Base-by-base conservation (phyloP, 139 green algal genomes). In the Asterochloris sp. region DNA sequence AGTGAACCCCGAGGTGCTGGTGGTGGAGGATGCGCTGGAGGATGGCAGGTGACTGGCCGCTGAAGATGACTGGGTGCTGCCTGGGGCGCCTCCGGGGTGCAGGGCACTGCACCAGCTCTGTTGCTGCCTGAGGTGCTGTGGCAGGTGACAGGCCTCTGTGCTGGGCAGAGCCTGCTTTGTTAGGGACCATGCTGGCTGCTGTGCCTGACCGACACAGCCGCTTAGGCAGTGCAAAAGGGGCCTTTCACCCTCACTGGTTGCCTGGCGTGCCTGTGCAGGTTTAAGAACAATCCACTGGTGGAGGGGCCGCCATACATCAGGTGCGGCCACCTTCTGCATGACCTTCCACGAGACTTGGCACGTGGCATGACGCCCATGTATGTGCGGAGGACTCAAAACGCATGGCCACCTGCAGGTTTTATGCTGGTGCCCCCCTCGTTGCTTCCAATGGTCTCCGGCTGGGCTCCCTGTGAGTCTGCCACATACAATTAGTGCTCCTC, bases 381-480 rank as follows among this genome's bases (percentile, higher is more conserved):
- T 66, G 27, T 62, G 60, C 79, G 84, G 84, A 9, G 98, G 98
- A 80, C 68, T 97, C 17, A 87, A 85, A 12, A 89, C 90, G 0
- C 27, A 83, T 0, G 92, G 93, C 0, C 69, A 87, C 85, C 94
- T 97, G 78, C 89, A 54, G 93, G 29, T 98, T 97, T 90, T 98
- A 98, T 83, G 94, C 92, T 0, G 93, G 94, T 78, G 90, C 89
- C n/a, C 93, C 94, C 1, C 88, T 98, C 19, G 88, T 97, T 13
- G 91, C 89, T 19, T 88, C 83, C 69, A 92, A 91, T 62, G 90
- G 91, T 61, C 85, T 93, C 28, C 87, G 92, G 21, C 84, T 96
- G 60, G 94, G 94, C 27, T 92, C 91, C 11, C 84, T 96, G 89
- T 87, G 73, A 74, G 77, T 19, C 10, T 54, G 12, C 29, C 0